Evolutionary conservation across 257 asterid genomes (phyloP), one percentile per base, ranked within the genome.

Genomic region (Cordia subcordata): DNA sequence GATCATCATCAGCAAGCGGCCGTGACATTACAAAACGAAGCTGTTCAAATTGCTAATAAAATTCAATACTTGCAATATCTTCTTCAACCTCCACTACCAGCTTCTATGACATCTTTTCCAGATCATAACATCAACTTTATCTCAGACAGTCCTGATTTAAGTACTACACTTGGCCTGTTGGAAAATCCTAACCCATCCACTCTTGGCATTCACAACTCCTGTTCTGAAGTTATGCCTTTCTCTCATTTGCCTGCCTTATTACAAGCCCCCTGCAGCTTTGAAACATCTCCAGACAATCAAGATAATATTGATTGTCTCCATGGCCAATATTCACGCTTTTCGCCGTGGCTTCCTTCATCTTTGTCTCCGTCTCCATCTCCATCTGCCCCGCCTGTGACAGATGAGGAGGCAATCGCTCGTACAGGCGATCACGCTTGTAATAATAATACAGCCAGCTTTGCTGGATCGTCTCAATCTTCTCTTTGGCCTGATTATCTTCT

Each of bases 1-100:
- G 90, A 81, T 20, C 86, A 80, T 4, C 96, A 85, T n/a, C n/a
- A n/a, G n/a, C n/a, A n/a, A n/a, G n/a, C n/a, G 11, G 79, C 86
- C 73, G 55, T 73, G 49, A 81, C 78, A 10, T 75, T 84, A 57
- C 90, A 84, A 63, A 40, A 73, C 20, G 92, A 88, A 76, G 87
- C 86, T 55, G 61, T 72, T 8, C 82, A 80, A 47, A 66, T 79
- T 74, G 82, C 90, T 44, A 83, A n/a, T n/a, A 81, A 42, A 42
- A 80, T 85, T 60, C 88, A 83, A 19, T 80, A 77, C 70, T 47
- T 88, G 17, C 81, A 83, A 3, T 33, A 47, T 10, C 77, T 83
- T 62, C 84, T 81, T 60, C 82, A 77, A n/a, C 77, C 86, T 50
- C 20, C 67, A 37, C 11, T n/a, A 27, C 35, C 60, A 13, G 18